phyloP scores from a whole-genome alignment of 352 stramenopile species.

The Phytophthora macrochlamydospora region DNA sequence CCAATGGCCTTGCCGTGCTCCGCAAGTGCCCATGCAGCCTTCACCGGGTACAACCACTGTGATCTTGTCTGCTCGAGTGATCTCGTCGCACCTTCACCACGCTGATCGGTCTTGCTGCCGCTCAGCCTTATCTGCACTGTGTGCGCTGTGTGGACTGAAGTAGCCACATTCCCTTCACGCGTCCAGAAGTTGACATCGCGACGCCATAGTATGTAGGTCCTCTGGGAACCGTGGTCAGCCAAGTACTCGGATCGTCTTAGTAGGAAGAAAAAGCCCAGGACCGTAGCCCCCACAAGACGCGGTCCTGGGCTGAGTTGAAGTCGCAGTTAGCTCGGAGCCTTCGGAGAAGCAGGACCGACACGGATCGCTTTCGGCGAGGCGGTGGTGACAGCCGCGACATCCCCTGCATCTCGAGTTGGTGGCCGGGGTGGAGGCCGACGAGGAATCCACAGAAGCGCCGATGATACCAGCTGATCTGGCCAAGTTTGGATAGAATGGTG shows the following conservation, averaged over 20 bases:
- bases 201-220: not conserved
- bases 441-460: not conserved
- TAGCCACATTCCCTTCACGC: too few species aligned
- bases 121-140: not conserved
- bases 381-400: not conserved
- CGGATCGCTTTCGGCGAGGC: not conserved
- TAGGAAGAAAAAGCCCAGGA: not conserved
- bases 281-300: not conserved
- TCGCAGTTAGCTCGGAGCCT: not conserved
- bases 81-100: not conserved
- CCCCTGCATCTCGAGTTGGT: not conserved
- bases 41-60: not conserved
- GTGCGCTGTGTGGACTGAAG: not conserved
- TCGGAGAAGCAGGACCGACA: not conserved
- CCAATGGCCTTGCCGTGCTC: not conserved
- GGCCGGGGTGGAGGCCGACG: not conserved
- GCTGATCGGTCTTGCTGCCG: not conserved
- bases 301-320: not conserved
- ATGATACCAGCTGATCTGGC: not conserved
- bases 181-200: not conserved
- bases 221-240: not conserved
- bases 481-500: not conserved
- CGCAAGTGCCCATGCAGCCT: not conserved
- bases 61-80: not conserved
- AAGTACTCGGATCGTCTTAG: not conserved